phyloP scores from a whole-genome alignment of 805 yeast species.

The Wickerhamomyces rabaulensis region DNA sequence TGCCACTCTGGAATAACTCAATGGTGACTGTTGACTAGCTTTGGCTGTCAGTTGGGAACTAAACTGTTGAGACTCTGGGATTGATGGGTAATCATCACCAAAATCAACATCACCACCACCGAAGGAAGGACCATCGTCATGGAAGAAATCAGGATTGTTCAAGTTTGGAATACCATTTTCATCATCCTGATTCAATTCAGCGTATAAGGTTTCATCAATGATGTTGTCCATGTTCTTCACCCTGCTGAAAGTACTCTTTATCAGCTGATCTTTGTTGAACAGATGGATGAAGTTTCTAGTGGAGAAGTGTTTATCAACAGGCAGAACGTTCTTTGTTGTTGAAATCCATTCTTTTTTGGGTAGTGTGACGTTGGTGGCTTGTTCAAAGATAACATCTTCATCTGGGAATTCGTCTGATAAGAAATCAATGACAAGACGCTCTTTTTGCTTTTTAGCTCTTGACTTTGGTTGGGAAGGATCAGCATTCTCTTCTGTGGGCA shows the following conservation, averaged over 20 bases:
- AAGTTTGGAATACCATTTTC: slow-evolving; percentile 9
- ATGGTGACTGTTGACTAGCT: slow-evolving; percentile 25
- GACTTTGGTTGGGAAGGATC: slow-evolving; percentile 4
- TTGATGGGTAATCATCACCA: slow-evolving; percentile 23
- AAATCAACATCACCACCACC: slow-evolving; percentile 28
- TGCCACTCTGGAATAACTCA: slow-evolving; percentile 65
- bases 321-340: slow-evolving; percentile 47
- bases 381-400: slow-evolving; percentile 36
- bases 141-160: slow-evolving; percentile 36
- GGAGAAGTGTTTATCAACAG: slow-evolving; percentile 69
- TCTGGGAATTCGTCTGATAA: slow-evolving; percentile 23
- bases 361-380: slow-evolving; percentile 25
- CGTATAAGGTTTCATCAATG: slow-evolving; percentile 69
- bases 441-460: slow-evolving; percentile 26
- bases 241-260: slow-evolving; percentile 31
- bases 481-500: neutral
- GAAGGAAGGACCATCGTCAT: slow-evolving; percentile 25
- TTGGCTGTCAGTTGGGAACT: slow-evolving; percentile 18
- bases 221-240: slow-evolving; percentile 23
- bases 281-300: slow-evolving; percentile 62
- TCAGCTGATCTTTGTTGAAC: slow-evolving; percentile 58
- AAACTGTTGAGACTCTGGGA: slow-evolving; percentile 15
- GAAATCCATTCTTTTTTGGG: slow-evolving; percentile 39
- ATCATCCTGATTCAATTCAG: slow-evolving; percentile 39
- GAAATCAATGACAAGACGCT: slow-evolving; percentile 39